Conservation (phyloP, 148 eudicot genomes). For the Nyssa sinensis region DNA sequence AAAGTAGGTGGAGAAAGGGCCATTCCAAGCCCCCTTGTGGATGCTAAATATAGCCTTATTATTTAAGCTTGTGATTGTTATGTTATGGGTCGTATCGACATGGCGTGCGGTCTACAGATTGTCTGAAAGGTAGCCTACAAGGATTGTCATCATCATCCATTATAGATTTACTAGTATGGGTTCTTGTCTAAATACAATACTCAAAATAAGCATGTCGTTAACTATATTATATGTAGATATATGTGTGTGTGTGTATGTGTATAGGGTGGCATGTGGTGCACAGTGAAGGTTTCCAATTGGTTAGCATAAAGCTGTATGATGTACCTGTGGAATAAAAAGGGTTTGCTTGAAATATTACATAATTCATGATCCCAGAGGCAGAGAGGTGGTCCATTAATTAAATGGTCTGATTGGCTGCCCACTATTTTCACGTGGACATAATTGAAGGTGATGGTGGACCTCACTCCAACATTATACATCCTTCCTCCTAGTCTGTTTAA, state of each 20-base stretch:
- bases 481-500: too few relatives aligned
- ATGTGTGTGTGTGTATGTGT: too few relatives aligned
- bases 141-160: neutral
- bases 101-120: neutral
- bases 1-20: too few relatives aligned
- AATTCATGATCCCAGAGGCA: neutral
- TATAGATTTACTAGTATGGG: neutral
- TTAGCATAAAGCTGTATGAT: neutral
- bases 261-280: slow-evolving; percentile 2
- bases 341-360: too few relatives aligned
- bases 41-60: neutral
- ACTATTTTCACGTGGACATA: slow-evolving; percentile 6
- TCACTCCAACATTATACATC: neutral
- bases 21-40: too few relatives aligned
- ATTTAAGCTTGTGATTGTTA: too few relatives aligned
- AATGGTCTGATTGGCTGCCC: neutral
- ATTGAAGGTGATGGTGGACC: neutral
- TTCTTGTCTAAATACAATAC: neutral
- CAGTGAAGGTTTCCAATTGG: neutral
- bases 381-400: too few relatives aligned
- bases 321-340: too few relatives aligned
- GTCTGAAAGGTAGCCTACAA: neutral
- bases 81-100: too few relatives aligned
- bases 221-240: too few relatives aligned
- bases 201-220: too few relatives aligned